phyloP scores from a whole-genome alignment of 1,284 basidiomycete species.

The Sporisorium iseilematis-ciliati region DNA sequence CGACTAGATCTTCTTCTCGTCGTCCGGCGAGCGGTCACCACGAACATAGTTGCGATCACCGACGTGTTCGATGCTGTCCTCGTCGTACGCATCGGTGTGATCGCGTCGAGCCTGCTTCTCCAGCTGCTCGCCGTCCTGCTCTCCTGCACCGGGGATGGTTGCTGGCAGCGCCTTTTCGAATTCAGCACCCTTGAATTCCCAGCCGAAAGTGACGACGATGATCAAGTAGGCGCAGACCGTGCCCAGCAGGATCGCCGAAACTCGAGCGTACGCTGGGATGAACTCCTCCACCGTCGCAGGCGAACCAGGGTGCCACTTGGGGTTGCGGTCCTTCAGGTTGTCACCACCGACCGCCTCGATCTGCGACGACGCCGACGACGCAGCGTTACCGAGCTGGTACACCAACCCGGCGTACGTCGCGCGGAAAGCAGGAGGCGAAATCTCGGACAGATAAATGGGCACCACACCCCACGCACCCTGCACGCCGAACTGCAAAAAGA shows the following conservation, averaged over 20 bases:
- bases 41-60: constrained; percentile 16
- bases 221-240: constrained; percentile 71
- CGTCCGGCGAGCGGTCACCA: constrained; percentile 5
- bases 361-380: constrained; percentile 86
- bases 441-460: constrained; percentile 88
- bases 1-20: constrained; percentile 43
- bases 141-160: constrained; percentile 28
- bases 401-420: constrained; percentile 91
- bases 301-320: constrained; percentile 39
- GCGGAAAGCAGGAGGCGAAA: constrained; percentile 90
- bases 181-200: constrained; percentile 76
- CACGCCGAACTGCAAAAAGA: constrained; percentile 71
- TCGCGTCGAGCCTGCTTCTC: not conserved
- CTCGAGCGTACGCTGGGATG: constrained; percentile 84
- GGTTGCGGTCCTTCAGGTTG: constrained; percentile 56
- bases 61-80: constrained; percentile 47
- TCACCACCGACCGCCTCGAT: constrained; percentile 83
- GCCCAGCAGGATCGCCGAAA: constrained; percentile 88
- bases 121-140: constrained; percentile 27
- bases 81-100: constrained; percentile 18
- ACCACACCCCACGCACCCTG: constrained; percentile 75
- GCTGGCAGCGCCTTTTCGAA: constrained; percentile 74
- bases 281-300: constrained; percentile 63
- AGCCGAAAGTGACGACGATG: constrained; percentile 59
- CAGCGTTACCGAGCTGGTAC: constrained; percentile 83